Evolutionary conservation across 164 flowering plant species (phyloP).

Genomic region (Amborella trichopoda): DNA sequence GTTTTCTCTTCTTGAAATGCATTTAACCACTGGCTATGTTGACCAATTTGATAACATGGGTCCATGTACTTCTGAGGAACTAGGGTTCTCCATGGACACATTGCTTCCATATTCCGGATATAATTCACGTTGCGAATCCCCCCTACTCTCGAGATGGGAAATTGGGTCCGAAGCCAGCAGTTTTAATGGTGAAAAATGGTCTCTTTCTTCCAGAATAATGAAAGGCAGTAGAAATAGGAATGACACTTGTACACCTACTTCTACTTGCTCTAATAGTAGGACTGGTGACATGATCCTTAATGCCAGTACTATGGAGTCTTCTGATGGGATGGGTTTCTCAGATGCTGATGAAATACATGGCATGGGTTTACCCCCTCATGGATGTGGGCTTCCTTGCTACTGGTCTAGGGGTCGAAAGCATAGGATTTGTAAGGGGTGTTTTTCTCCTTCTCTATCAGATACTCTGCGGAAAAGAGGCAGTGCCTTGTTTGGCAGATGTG

Average conservation of each 20-base stretch:
- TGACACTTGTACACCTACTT: constrained; percentile 68
- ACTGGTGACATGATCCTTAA: constrained; percentile 6
- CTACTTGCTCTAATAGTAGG: constrained; percentile 22
- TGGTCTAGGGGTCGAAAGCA: constrained; percentile 90
- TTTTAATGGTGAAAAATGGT: no score
- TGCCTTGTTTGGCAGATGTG: no score
- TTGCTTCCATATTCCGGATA: no score
- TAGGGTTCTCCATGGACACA: no score
- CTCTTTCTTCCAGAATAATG: no score
- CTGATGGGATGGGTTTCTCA: constrained; percentile 66
- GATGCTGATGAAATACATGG: constrained; percentile 65
- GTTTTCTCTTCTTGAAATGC: no score
- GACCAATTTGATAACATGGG: no score
- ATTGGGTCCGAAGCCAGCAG: background rate
- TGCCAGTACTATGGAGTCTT: constrained; percentile 65
- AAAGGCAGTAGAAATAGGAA: constrained; percentile 30
- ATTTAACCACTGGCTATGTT: no score
- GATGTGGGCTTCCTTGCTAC: constrained; percentile 91
- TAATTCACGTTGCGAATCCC: constrained; percentile 43
- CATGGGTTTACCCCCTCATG: no score
- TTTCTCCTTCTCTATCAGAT: constrained; percentile 86
- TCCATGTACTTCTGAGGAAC: no score
- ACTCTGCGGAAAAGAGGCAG: constrained; percentile 73
- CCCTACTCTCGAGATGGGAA: constrained; percentile 29
- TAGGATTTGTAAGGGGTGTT: no score